phyloP scores from a whole-genome alignment of 2,329 filamentous ascomycete species.

The Canariomyces notabilis region DNA sequence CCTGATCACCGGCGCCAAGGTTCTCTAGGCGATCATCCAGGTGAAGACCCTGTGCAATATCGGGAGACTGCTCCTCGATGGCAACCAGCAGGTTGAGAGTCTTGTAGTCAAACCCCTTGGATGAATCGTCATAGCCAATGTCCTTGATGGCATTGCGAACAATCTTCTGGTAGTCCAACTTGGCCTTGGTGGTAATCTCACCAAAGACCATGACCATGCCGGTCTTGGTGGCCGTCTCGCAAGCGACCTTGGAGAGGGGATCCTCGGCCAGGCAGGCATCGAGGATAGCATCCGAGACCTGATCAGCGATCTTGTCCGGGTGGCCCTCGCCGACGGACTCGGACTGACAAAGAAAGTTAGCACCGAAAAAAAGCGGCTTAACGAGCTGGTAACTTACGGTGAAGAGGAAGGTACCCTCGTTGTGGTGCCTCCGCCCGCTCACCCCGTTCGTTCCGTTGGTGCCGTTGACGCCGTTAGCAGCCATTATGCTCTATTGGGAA shows the following conservation, averaged over 20 bases:
- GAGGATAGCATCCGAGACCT: conserved; percentile 97
- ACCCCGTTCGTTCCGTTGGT: conserved; percentile 43
- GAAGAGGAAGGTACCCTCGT: conserved; percentile 74
- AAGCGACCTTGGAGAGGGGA: conserved; percentile 97
- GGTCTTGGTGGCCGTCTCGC: conserved; percentile 99
- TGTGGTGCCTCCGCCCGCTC: conserved; percentile 44
- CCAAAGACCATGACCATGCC: conserved; percentile 99
- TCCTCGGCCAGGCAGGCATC: conserved; percentile 95
- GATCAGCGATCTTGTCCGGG: conserved; percentile 96
- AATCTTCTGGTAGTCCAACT: conserved; percentile 95
- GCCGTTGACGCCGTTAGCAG: conserved; percentile 38
- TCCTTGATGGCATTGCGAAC: conserved; percentile 94
- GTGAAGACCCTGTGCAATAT: conserved; percentile 98
- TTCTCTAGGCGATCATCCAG: conserved; percentile 97
- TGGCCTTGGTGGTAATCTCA: conserved; percentile 96
- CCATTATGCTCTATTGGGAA: conserved; percentile 46
- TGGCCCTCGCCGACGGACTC: conserved; percentile 88
- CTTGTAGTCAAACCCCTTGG: conserved; percentile 99
- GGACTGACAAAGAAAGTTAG: conserved; percentile 46
- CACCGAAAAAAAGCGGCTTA: not conserved
- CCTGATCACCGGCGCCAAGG: conserved; percentile 97
- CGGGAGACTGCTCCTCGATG: conserved; percentile 98
- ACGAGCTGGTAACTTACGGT: conserved; percentile 49
- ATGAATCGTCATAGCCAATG: conserved; percentile 95
- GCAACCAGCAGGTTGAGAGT: conserved; percentile 97